These are phyloP conservation scores for Colletotrichum orbiculare DNA, from an alignment of 2,329 filamentous ascomycete genomes.

Conservation along the genomic window DNA sequence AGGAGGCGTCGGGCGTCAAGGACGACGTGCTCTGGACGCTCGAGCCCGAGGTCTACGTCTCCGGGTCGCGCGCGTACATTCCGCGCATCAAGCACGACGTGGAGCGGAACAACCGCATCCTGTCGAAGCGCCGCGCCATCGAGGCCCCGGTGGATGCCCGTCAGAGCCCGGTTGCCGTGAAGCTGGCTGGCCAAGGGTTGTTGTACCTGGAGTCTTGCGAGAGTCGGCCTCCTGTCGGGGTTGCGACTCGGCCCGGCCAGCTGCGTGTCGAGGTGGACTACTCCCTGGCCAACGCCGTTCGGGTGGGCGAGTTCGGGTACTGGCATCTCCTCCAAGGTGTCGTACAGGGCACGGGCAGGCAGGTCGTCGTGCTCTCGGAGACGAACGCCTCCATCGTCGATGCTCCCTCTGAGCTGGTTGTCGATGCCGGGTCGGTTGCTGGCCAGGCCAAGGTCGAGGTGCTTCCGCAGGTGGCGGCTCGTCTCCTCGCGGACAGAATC, in stretches of 20 bases:
- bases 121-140: constrained; percentile 12
- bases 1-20: background rate
- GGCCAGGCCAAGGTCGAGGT: background rate
- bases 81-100: constrained; percentile 26
- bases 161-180: background rate
- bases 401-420: background rate
- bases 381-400: constrained; percentile 14
- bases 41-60: constrained; percentile 16
- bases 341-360: background rate
- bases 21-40: constrained; percentile 3
- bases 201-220: no score
- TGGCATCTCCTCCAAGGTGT: constrained; percentile 9
- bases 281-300: constrained; percentile 7
- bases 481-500: background rate
- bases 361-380: constrained; percentile 6
- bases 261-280: background rate
- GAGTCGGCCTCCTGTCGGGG: no score
- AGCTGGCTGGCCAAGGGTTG: no score
- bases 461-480: background rate
- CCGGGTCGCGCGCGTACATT: constrained; percentile 2
- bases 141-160: background rate
- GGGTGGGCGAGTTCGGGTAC: constrained; percentile 2
- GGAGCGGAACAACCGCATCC: constrained; percentile 18
- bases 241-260: background rate
- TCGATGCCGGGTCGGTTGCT: background rate